Evolutionary conservation across 1,284 basidiomycete genomes (phyloP).

Genomic region (Melampsora americana): DNA sequence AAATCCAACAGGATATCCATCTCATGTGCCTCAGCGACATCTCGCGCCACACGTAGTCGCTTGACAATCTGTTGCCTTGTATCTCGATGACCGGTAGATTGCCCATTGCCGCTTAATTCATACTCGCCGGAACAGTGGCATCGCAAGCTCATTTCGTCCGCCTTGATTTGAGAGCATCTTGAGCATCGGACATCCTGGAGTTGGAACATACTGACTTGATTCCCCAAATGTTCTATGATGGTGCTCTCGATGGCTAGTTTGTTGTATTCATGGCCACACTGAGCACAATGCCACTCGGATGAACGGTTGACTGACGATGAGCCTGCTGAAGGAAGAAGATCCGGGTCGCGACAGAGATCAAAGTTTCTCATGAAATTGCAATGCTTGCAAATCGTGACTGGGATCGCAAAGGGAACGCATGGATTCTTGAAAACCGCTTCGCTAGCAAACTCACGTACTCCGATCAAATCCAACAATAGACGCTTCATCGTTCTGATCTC

Average conservation of each 20-base stretch:
- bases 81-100: constrained; percentile 7
- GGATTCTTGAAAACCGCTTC: constrained; percentile 86
- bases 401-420: constrained; percentile 81
- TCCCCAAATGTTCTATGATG: constrained; percentile 72
- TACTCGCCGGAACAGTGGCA: constrained; percentile 86
- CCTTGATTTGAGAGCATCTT: constrained; percentile 82
- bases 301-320: constrained; percentile 65
- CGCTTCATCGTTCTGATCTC: constrained; percentile 86
- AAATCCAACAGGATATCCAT: constrained; percentile 45
- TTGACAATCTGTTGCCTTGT: constrained; percentile 39
- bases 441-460: constrained; percentile 73
- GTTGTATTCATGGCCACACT: constrained; percentile 85
- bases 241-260: constrained; percentile 77
- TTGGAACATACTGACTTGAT: constrained; percentile 70
- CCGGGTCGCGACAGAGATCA: constrained; percentile 41
- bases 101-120: constrained; percentile 52
- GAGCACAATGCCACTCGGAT: constrained; percentile 53
- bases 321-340: constrained; percentile 72
- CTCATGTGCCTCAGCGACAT: constrained; percentile 49
- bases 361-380: constrained; percentile 72
- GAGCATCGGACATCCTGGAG: constrained; percentile 78
- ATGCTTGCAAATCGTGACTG: constrained; percentile 82
- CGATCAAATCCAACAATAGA: constrained; percentile 82
- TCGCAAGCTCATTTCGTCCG: constrained; percentile 77
- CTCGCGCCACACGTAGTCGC: constrained; percentile 47